Evolutionary conservation across 805 yeast species (phyloP).

Genomic region (Danielia reshetovae): DNA sequence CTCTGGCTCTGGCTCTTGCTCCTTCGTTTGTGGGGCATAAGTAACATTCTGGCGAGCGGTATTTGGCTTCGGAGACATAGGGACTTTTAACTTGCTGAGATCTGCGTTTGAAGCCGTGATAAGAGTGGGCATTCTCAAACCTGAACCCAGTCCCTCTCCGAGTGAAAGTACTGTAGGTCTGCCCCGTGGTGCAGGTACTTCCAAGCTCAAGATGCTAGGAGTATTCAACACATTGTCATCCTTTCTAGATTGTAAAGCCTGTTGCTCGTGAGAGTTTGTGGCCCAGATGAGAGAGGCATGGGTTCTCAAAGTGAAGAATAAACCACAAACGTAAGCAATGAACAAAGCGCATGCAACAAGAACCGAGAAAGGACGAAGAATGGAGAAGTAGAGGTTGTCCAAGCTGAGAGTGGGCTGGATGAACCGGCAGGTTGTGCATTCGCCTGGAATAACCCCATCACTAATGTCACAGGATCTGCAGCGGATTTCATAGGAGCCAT

Average conservation of each 20-base stretch:
- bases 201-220: slow-evolving; percentile 36
- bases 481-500: slow-evolving; percentile 76
- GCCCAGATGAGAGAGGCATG: slow-evolving; percentile 98
- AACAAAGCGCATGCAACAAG: slow-evolving; percentile 79
- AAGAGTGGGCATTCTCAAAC: not conserved
- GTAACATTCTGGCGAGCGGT: not conserved
- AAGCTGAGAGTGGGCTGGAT: slow-evolving; percentile 70
- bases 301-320: slow-evolving; percentile 89
- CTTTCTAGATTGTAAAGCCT: slow-evolving; percentile 17
- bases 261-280: slow-evolving; percentile 36
- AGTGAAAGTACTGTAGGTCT: not conserved
- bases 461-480: slow-evolving; percentile 54
- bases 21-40: no score
- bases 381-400: slow-evolving; percentile 59
- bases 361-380: slow-evolving; percentile 79
- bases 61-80: slow-evolving; percentile 1
- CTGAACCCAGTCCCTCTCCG: not conserved
- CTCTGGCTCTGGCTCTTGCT: slow-evolving; percentile 18
- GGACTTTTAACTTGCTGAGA: not conserved
- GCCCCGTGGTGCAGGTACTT: slow-evolving; percentile 5
- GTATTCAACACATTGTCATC: slow-evolving; percentile 26
- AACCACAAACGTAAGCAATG: slow-evolving; percentile 80
- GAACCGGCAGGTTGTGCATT: slow-evolving; percentile 71
- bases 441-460: slow-evolving; percentile 11
- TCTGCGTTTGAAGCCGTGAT: not conserved